phyloP scores from a whole-genome alignment of 1,284 basidiomycete genomes.

The Inonotus hispidus region DNA sequence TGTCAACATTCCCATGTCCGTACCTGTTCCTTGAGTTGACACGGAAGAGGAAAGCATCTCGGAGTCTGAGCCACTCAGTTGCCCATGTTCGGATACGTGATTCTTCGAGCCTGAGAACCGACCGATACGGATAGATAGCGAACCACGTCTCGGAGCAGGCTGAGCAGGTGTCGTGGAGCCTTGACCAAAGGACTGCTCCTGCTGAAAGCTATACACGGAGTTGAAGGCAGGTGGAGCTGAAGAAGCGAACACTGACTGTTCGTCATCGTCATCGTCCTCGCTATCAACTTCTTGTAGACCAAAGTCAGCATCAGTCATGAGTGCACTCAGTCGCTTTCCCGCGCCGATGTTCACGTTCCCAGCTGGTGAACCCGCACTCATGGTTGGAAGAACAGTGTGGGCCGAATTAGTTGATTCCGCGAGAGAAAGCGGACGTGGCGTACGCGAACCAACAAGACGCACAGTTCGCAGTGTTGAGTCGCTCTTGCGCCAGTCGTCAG shows the following conservation, averaged over 20 bases:
- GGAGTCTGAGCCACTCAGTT: conserved; percentile 16
- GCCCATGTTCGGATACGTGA: not conserved
- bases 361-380: conserved; percentile 7
- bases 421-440: conserved; percentile 20
- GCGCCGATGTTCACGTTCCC: conserved; percentile 8
- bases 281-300: conserved; percentile 18
- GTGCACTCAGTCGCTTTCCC: conserved; percentile 13
- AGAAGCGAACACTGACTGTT: conserved; percentile 3
- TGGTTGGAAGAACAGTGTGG: conserved; percentile 16
- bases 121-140: conserved; percentile 14
- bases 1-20: conserved; percentile 3
- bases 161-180: conserved; percentile 8
- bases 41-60: conserved; percentile 13
- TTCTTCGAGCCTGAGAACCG: conserved; percentile 8
- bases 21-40: conserved; percentile 6
- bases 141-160: conserved; percentile 6
- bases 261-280: conserved; percentile 15
- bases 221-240: conserved; percentile 3
- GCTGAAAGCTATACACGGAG: conserved; percentile 3
- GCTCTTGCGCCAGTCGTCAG: conserved; percentile 20
- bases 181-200: not conserved
- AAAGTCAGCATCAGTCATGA: conserved; percentile 17
- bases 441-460: conserved; percentile 16
- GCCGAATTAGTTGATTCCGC: conserved; percentile 18
- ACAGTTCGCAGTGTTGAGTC: conserved; percentile 19